A percentile compares a stretch with the other conserved stretches of the same genome.
Conservation (phyloP, 345 rosid species). For the Gossypium sturtianum region DNA sequence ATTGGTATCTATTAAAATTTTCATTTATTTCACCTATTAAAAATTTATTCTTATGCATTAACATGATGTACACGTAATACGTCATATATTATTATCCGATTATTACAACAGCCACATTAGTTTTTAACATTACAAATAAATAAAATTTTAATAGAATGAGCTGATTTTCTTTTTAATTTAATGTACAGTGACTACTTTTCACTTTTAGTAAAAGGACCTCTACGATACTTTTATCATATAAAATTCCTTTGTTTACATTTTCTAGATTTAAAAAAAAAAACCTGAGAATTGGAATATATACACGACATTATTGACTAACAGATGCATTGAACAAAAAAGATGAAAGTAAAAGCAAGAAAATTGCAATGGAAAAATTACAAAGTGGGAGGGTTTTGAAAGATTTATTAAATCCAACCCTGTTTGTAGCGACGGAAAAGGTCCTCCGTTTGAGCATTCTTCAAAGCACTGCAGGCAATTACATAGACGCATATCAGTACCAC, state of each 20-base stretch:
- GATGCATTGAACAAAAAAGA: background rate
- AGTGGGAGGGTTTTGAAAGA: background rate
- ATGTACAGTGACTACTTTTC: no score
- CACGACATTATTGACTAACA: background rate
- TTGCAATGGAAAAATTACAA: background rate
- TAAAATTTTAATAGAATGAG: no score
- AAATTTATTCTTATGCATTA: no score
- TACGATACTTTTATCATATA: no score
- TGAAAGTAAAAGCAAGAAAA: background rate
- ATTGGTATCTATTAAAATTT: no score
- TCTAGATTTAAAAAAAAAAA: no score
- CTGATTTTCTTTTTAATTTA: no score
- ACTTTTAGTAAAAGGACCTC: no score
- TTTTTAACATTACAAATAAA: no score
- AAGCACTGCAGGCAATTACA: slow-evolving; percentile 78
- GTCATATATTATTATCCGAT: no score
- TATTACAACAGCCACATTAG: background rate
- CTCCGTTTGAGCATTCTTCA: slow-evolving; percentile 77
- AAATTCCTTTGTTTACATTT: no score
- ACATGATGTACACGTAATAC: rapidly evolving
- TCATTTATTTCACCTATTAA: rapidly evolving
- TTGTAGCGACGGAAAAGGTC: slow-evolving; percentile 73
- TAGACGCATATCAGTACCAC: slow-evolving; percentile 81
- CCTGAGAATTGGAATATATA: background rate
- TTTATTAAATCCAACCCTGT: slow-evolving; percentile 44